Conservation (phyloP, 176 grass and related monocot species). For the Aegilops sharonensis region DNA sequence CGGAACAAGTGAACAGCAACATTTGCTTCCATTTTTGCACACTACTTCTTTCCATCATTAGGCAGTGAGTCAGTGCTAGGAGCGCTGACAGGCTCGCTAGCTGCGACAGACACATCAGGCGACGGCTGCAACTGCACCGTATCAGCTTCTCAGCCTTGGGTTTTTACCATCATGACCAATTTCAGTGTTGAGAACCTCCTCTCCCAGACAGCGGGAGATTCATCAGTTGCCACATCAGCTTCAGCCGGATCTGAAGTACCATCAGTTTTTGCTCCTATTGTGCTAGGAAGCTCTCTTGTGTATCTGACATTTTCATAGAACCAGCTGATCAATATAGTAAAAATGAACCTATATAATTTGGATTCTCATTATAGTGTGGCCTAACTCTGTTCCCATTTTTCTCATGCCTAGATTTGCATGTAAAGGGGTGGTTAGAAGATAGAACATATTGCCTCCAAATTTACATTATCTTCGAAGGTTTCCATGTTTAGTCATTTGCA, state of each 20-base stretch:
- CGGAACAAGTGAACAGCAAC: background rate
- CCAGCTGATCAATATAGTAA: background rate
- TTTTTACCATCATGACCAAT: constrained; percentile 2
- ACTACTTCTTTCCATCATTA: background rate
- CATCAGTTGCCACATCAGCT: background rate
- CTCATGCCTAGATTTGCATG: background rate
- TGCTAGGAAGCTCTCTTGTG: background rate
- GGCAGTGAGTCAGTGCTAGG: background rate
- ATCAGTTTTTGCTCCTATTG: background rate
- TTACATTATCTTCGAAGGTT: background rate
- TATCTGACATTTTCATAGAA: constrained; percentile 1
- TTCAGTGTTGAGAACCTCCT: background rate
- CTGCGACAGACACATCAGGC: background rate
- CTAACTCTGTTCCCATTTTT: background rate
- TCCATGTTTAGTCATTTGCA: constrained; percentile 4
- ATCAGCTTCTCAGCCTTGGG: background rate
- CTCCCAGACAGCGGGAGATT: background rate
- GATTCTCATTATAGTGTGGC: background rate
- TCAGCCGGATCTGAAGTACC: background rate
- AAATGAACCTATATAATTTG: constrained; percentile 1
- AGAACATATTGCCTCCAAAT: background rate
- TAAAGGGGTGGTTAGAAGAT: background rate
- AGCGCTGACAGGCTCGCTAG: constrained; percentile 2
- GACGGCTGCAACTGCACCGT: background rate
- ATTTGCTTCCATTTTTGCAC: background rate